phyloP scores from a whole-genome alignment of 2,329 filamentous ascomycete genomes.

The Cladorrhinum sp. region DNA sequence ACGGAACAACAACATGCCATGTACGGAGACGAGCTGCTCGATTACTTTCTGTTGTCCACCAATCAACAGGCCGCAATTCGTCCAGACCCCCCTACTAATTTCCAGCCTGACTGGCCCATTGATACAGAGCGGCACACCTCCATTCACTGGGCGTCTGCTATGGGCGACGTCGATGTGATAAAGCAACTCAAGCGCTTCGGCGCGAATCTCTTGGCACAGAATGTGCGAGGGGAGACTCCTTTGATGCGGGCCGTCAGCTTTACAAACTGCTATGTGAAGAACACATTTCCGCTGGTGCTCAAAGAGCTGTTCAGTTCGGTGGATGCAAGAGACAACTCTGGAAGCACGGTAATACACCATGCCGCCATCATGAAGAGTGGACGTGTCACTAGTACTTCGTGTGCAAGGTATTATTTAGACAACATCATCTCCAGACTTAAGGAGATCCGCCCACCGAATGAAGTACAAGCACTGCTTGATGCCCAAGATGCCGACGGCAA shows the following conservation, averaged over 20 bases:
- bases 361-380: slow-evolving; percentile 84
- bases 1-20: slow-evolving; percentile 82
- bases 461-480: slow-evolving; percentile 77
- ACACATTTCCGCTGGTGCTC: slow-evolving; percentile 81
- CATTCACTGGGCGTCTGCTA: slow-evolving; percentile 94
- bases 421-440: slow-evolving; percentile 83
- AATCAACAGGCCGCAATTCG: slow-evolving; percentile 69
- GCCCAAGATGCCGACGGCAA: slow-evolving; percentile 83
- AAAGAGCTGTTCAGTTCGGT: slow-evolving; percentile 81
- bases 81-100: slow-evolving; percentile 79
- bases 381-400: slow-evolving; percentile 77
- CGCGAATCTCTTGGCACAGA: slow-evolving; percentile 69
- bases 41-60: slow-evolving; percentile 90
- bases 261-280: slow-evolving; percentile 94
- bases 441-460: slow-evolving; percentile 70
- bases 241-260: slow-evolving; percentile 94
- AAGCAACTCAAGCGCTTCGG: slow-evolving; percentile 80
- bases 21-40: slow-evolving; percentile 88
- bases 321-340: slow-evolving; percentile 72
- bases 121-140: slow-evolving; percentile 91
- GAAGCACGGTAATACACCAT: slow-evolving; percentile 90
- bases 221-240: slow-evolving; percentile 77
- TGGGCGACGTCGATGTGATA: slow-evolving; percentile 92
- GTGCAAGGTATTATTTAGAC: slow-evolving; percentile 90
- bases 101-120: slow-evolving; percentile 87